Evolutionary conservation across 2,329 filamentous ascomycete species (phyloP), one percentile per base, ranked within the genome.

Genomic region (Aspergillus sp.): DNA sequence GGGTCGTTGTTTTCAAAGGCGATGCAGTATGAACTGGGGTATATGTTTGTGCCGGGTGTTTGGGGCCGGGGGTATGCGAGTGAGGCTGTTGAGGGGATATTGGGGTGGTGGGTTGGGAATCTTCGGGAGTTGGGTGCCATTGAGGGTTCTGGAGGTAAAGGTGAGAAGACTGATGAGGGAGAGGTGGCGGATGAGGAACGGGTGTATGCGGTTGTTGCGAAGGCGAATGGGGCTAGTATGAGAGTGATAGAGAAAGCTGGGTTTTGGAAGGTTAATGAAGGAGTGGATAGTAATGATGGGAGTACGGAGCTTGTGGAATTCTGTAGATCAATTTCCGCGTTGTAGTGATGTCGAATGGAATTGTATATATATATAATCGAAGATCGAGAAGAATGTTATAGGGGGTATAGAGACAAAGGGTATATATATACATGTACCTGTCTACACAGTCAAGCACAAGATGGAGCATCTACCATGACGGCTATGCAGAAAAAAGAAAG

Each of bases 51-150:
- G 48, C 77, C 73, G 56, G 79, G 82, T 62, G 65, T 71, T 54
- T 87, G 85, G 85, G 81, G 82, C 6, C 77, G 75, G 40, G 85
- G 84, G 4, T 80, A 83, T 62, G 84, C 79, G 35, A 85, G 81
- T 1, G 85, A 87, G 71, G 82, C 85, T 45, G 58, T 87, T 39
- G 69, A 61, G 52, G 83, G 69, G 1, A 81, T 81, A 52, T 59
- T 83, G 12, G 59, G 65, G 11, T 67, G 73, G 11, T 87, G 81
- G 77, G 81, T 55, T 15, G 15, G 4, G 6, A 37, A 43, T 15
- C 23, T 17, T 54, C 41, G 37, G 14, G 12, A 25, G 15, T 19
- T 33, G 21, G 9, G 8, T 45, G 27, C 3, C 3, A 3, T 19
- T 14, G 43, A 27, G 19, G 19, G 6, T n/a, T 25, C 21, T 21